phyloP scores from a whole-genome alignment of 176 grass and related monocot genomes.

The Triticum timopheevii region DNA sequence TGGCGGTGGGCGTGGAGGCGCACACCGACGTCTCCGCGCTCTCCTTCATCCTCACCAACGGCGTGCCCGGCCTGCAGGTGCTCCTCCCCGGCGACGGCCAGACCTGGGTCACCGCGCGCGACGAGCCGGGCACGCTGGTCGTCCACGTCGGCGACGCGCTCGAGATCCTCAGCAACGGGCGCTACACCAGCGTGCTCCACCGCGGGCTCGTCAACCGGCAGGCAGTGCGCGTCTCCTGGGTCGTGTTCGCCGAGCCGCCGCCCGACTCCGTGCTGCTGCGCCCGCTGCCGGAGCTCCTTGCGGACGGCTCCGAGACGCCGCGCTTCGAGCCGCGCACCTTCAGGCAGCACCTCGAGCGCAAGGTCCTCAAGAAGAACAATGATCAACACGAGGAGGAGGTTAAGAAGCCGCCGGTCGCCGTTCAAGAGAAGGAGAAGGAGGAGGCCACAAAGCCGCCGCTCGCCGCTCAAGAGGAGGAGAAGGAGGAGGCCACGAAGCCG shows the following conservation, averaged over 20 bases:
- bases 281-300: slow-evolving; percentile 60
- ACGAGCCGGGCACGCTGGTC: slow-evolving; percentile 56
- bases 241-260: slow-evolving; percentile 89
- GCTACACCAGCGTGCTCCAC: slow-evolving; percentile 91
- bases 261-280: slow-evolving; percentile 52
- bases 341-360: slow-evolving; percentile 67
- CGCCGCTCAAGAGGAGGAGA: too few relatives aligned
- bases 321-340: slow-evolving; percentile 79
- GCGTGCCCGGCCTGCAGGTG: slow-evolving; percentile 75
- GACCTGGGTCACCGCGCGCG: slow-evolving; percentile 58
- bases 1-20: slow-evolving; percentile 81
- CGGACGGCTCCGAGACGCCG: not conserved
- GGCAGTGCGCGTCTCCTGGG: slow-evolving; percentile 84
- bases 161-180: slow-evolving; percentile 82
- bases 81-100: too few relatives aligned
- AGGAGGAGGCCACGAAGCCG: too few relatives aligned
- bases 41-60: slow-evolving; percentile 93
- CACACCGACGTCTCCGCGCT: slow-evolving; percentile 90
- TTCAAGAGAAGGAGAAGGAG: not conserved
- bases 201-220: slow-evolving; percentile 85
- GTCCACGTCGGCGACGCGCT: slow-evolving; percentile 91
- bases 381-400: slow-evolving; percentile 18
- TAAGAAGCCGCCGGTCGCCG: not conserved
- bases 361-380: slow-evolving; percentile 66
- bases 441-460: not conserved